These are phyloP conservation scores for Pterocarpus macrocarpus DNA, from an alignment of 306 rosid genomes.

Conservation along the genomic window DNA sequence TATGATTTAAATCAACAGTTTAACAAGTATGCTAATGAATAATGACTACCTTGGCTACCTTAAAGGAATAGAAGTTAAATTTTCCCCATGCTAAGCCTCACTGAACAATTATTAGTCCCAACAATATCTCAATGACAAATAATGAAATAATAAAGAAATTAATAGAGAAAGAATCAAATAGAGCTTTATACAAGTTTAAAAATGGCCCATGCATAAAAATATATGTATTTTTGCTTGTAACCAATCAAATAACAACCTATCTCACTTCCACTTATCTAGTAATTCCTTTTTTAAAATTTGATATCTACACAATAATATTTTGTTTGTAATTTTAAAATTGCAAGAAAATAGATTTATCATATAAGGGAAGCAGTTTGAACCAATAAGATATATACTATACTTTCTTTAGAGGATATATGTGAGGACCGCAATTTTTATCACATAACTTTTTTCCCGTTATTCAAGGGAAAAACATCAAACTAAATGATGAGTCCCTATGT, in stretches of 20 bases:
- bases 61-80: not conserved
- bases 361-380: slow-evolving; percentile 15
- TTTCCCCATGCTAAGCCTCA: not conserved
- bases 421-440: slow-evolving; percentile 4
- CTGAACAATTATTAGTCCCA: not conserved
- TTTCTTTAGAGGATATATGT: not conserved
- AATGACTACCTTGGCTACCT: not conserved
- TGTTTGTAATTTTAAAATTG: slow-evolving; percentile 6
- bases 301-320: slow-evolving; percentile 17
- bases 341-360: not conserved
- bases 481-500: slow-evolving; percentile 8
- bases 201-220: slow-evolving; percentile 10
- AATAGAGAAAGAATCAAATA: not conserved
- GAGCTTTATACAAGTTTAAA: slow-evolving; percentile 18
- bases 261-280: not conserved
- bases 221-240: not conserved
- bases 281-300: not conserved
- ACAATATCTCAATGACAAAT: slow-evolving; percentile 10
- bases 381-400: not conserved
- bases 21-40: too few relatives aligned
- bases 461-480: slow-evolving; percentile 19
- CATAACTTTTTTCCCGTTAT: slow-evolving; percentile 6
- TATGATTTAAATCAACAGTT: too few relatives aligned
- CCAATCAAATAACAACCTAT: not conserved
- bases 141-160: not conserved